Evolutionary conservation across 2,329 filamentous ascomycete species (phyloP), one percentile per base, ranked within the genome.

Genomic region (Penicillium olsonii): DNA sequence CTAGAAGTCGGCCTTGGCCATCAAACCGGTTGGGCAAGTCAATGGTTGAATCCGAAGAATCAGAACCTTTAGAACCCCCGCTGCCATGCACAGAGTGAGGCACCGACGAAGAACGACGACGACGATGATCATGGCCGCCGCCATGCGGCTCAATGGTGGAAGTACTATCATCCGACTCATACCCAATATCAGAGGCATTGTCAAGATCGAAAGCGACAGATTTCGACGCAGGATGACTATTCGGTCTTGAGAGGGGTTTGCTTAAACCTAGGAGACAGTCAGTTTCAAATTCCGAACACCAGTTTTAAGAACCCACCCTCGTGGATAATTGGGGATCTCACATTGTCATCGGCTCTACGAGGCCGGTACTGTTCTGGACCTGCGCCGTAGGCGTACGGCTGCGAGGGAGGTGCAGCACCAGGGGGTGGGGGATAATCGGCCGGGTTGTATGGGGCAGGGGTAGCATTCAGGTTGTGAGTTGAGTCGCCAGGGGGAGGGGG

Each of bases 321-420:
- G 58, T 64, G 68, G 61, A 63, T 68, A 64, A 64, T 62, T 61
- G 63, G 64, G 56, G 59, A 62, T 62, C 75, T 78, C 74, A 78
- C 76, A 75, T 77, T 78, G 64, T 78, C 75, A 66, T 77, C 74
- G 51, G 67, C 69, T 56, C 72, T 66, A 59, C 64, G 61, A 22
- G 68, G 59, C 19, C 68, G 67, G 53, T 75, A 75, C n/a, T 67
- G 64, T 49, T 74, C 69, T 26, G 66, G 61, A 41, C 61, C 69
- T 37, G 66, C 63, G 39, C 66, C 68, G 53, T 74, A 72, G 37
- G 65, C 66, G 54, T 74, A 72, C 14, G 64, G 55, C 47, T 70
- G 72, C 4, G 69, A 62, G 26, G 64, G 68, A 34, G 68, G 66
- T 24, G 61, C 69, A 42, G 67, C 68, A 24, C 68, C 67, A 5